These are phyloP conservation scores for Schoenoplectus triqueter DNA, from an alignment of 202 grass and related monocot genomes.

Conservation along the genomic window DNA sequence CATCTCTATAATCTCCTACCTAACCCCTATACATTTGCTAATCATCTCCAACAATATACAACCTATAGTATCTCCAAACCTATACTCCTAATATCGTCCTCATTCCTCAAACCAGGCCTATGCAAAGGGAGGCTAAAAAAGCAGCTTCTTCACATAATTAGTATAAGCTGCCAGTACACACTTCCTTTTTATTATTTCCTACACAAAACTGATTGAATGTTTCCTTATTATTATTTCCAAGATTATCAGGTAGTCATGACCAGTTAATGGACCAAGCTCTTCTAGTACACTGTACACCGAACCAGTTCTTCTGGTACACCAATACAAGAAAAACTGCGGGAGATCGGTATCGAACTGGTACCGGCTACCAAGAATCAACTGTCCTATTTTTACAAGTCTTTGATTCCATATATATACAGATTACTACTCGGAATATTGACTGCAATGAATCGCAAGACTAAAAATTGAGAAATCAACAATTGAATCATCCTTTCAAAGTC, in stretches of 20 bases:
- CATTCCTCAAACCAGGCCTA: too few species aligned
- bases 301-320: not conserved
- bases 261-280: not conserved
- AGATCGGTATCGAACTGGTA: not conserved
- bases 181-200: too few species aligned
- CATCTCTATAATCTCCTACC: too few species aligned
- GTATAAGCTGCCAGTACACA: too few species aligned
- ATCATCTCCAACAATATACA: too few species aligned
- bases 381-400: not conserved
- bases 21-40: too few species aligned
- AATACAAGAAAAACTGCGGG: not conserved
- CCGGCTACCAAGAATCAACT: not conserved
- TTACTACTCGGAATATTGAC: not conserved
- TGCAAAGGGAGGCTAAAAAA: not conserved
- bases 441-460: too few species aligned
- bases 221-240: not conserved
- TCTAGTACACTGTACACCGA: not conserved
- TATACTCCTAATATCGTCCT: too few species aligned
- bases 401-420: not conserved
- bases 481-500: too few species aligned
- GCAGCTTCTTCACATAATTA: too few species aligned
- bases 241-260: not conserved
- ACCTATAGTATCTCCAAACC: conserved; percentile 40
- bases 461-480: too few species aligned
- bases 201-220: not conserved